These are phyloP conservation scores for Candida nonsorbophila DNA, from an alignment of 805 yeast genomes.

Conservation along the genomic window DNA sequence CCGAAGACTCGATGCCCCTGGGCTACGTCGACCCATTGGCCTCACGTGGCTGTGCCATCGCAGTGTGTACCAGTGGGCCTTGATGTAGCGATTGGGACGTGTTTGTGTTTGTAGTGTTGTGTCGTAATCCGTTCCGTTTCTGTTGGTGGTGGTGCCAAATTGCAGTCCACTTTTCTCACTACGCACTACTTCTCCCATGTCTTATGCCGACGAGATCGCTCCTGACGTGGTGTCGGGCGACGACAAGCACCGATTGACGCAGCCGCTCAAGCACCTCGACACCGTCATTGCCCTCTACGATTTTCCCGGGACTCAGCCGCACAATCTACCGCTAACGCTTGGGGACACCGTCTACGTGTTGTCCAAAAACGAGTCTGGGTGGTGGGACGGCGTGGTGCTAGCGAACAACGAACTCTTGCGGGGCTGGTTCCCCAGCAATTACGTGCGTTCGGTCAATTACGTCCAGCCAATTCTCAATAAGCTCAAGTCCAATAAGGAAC, in stretches of 20 bases:
- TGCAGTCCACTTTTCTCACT: too few relatives aligned
- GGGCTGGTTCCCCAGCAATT: slow-evolving; percentile 84
- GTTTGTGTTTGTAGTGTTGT: too few relatives aligned
- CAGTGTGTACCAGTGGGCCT: too few relatives aligned
- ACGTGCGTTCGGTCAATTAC: slow-evolving; percentile 44
- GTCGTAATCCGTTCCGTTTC: too few relatives aligned
- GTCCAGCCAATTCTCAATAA: slow-evolving; percentile 36
- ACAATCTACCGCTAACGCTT: slow-evolving; percentile 46
- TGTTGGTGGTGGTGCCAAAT: too few relatives aligned
- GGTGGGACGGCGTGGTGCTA: slow-evolving; percentile 80
- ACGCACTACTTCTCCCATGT: too few relatives aligned
- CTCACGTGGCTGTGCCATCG: too few relatives aligned
- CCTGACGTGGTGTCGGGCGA: slow-evolving; percentile 34
- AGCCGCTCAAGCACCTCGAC: slow-evolving; percentile 39
- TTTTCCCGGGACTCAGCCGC: slow-evolving; percentile 47
- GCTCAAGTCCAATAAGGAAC: slow-evolving; percentile 32
- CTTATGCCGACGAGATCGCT: slow-evolving; percentile 31
- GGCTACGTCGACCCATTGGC: too few relatives aligned
- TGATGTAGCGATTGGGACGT: too few relatives aligned
- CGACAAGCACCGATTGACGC: slow-evolving; percentile 13
- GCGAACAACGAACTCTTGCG: slow-evolving; percentile 40
- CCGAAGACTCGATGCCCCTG: too few relatives aligned
- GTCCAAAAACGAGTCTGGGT: slow-evolving; percentile 57
- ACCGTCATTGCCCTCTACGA: slow-evolving; percentile 57
- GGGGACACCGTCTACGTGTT: slow-evolving; percentile 73